Percentiles rank a stretch among this genome's conserved stretches.
These are phyloP conservation scores for Chrysanthemum seticuspe DNA, from an alignment of 129 eudicot species.

Conservation along the genomic window DNA sequence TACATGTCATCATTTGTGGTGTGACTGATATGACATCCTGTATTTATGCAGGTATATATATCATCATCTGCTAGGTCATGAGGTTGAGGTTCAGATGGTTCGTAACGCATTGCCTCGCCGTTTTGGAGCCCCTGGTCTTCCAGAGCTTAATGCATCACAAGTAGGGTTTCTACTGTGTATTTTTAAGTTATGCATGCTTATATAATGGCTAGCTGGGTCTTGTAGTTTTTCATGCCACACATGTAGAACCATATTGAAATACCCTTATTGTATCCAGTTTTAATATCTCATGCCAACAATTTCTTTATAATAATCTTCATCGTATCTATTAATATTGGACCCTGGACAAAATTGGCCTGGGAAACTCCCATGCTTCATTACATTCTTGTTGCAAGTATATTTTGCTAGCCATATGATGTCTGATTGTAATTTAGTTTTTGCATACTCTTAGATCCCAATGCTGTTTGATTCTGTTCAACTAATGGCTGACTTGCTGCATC, in stretches of 20 bases:
- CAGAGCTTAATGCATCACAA: slow-evolving; percentile 97
- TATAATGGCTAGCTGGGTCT: neutral
- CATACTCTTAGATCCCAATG: too few species aligned
- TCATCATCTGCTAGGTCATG: slow-evolving; percentile 92
- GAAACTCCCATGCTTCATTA: too few species aligned
- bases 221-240: neutral
- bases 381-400: too few species aligned
- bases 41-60: slow-evolving; percentile 72
- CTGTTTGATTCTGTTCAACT: too few species aligned
- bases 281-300: neutral
- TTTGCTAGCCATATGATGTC: too few species aligned
- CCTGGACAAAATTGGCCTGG: too few species aligned
- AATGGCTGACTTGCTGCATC: too few species aligned
- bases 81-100: slow-evolving; percentile 96
- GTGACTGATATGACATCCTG: neutral
- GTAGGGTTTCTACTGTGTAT: slow-evolving; percentile 31
- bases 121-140: slow-evolving; percentile 98
- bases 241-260: neutral
- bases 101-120: slow-evolving; percentile 92
- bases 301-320: neutral
- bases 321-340: too few species aligned
- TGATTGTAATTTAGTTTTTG: too few species aligned
- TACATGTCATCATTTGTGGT: neutral
- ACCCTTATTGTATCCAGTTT: neutral
- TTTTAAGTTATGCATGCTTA: neutral